Base-by-base conservation (phyloP, 805 yeast species). In the Middelhovenomyces tepae region DNA sequence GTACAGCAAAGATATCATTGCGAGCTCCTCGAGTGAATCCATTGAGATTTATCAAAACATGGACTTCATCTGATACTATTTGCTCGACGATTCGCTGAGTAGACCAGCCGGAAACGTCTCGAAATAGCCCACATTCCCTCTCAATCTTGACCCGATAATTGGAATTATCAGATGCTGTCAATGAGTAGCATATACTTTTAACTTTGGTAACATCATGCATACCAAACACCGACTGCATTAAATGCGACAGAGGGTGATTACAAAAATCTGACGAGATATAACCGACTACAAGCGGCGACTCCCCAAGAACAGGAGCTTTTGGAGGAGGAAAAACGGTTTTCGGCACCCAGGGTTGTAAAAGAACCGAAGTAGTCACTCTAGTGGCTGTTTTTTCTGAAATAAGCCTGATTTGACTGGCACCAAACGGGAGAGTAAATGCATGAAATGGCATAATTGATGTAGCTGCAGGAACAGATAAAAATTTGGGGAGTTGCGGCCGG, bases 21-120 rank as follows among this genome's bases (percentile, higher is more conserved):
- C 57, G 37, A 4, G 58, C 54, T 2, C 59, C 59, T 23, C 52
- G 50, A 2, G 59, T 54, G 31, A 53, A 54, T 10, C 59, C 59
- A 22, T 54, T 54, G 25, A 54, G 36, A 27, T 54, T 54, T 9
- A 54, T 53, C 20, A 55, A 37, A 2, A 54, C 36, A 30, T 54
- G 59, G n/a, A 54, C 38, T 1, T 48, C 50, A 36, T 54, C 59
- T n/a, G 17, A 31, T 9, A 47, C 44, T 23, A 54, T 46, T 14
- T 43, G 45, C 11, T 45, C 45, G 4, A 45, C 49, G 13, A 49
- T 34, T 6, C 42, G 46, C 22, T 53, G 47, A 3, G 44, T 45
- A 15, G 45, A 27, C 54, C 43, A 40, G 9, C 27, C 36, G 13
- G 46, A 36, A 7, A 49, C 48, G 27, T 53, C 57, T 11, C 42